phyloP scores from a whole-genome alignment of 1,284 basidiomycete species.

The Stereum hirsutum region DNA sequence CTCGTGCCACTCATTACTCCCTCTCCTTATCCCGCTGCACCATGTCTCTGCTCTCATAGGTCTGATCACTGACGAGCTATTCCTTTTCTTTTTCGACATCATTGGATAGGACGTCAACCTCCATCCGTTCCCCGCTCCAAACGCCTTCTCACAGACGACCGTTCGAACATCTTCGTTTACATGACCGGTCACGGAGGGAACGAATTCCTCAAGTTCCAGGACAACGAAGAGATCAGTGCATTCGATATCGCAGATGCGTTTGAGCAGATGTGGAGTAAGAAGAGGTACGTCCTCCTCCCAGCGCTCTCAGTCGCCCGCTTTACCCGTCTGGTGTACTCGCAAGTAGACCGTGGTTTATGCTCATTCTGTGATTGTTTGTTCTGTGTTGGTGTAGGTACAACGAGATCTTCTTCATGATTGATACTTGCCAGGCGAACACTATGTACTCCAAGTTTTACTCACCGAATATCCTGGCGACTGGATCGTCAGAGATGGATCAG shows the following conservation, averaged over 20 bases:
- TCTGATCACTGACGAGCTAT: not conserved
- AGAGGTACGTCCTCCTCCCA: conserved; percentile 43
- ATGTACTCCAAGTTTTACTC: conserved; percentile 95
- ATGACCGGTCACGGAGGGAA: conserved; percentile 98
- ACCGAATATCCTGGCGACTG: conserved; percentile 92
- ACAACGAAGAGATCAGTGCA: conserved; percentile 95
- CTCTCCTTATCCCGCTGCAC: too few species aligned
- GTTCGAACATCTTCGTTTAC: conserved; percentile 95
- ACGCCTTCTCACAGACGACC: conserved; percentile 82
- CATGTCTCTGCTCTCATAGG: not conserved
- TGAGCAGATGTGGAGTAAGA: conserved; percentile 98
- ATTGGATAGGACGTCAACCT: conserved; percentile 50
- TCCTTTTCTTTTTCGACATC: too few species aligned
- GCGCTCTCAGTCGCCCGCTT: not conserved
- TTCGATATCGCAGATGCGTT: conserved; percentile 96
- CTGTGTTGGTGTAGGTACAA: conserved; percentile 75
- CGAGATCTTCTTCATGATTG: conserved; percentile 96
- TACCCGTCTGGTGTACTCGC: not conserved
- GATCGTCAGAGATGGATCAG: conserved; percentile 81
- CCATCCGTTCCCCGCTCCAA: conserved; percentile 83
- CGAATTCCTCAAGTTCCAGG: conserved; percentile 98
- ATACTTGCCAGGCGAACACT: conserved; percentile 97
- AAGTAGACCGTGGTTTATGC: not conserved
- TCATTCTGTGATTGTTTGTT: not conserved
- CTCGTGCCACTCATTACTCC: too few species aligned